Conservation (phyloP, 225 moss, liverwort and hornwort species). For the Polytrichum commune region DNA sequence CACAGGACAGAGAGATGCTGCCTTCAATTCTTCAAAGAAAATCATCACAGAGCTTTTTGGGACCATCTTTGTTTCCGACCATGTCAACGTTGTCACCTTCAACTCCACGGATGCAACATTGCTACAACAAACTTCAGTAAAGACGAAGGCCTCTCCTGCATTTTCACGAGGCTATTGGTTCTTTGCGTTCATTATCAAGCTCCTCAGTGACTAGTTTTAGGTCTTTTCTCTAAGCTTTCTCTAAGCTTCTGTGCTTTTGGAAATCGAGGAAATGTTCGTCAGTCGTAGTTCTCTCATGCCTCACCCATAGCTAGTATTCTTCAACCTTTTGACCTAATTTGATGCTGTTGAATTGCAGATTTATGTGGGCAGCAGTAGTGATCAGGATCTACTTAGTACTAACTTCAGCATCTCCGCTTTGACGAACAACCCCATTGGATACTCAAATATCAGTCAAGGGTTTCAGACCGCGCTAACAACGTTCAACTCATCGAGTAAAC, state of each 20-base stretch:
- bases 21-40: conserved; percentile 30
- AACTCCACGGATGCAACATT: conserved; percentile 31
- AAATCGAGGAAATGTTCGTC: too few relatives aligned
- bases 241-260: too few relatives aligned
- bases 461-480: conserved; percentile 44
- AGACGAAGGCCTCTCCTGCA: too few relatives aligned
- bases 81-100: conserved; percentile 44
- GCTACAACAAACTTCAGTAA: conserved; percentile 38
- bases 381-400: conserved; percentile 15
- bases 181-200: conserved; percentile 1
- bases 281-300: too few relatives aligned
- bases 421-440: conserved; percentile 29
- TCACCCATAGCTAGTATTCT: too few relatives aligned
- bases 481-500: conserved; percentile 38
- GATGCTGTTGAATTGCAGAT: background rate
- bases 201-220: conserved; percentile 3
- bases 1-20: conserved; percentile 34
- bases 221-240: too few relatives aligned
- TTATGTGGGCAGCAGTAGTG: background rate
- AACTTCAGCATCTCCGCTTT: conserved; percentile 29
- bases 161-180: too few relatives aligned
- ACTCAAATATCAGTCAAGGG: conserved; percentile 43
- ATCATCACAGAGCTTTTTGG: conserved; percentile 37
- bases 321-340: too few relatives aligned
- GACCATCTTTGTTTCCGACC: conserved; percentile 33